These are phyloP conservation scores for Thalia dealbata DNA, from an alignment of 176 grass and related monocot species.

Conservation along the genomic window DNA sequence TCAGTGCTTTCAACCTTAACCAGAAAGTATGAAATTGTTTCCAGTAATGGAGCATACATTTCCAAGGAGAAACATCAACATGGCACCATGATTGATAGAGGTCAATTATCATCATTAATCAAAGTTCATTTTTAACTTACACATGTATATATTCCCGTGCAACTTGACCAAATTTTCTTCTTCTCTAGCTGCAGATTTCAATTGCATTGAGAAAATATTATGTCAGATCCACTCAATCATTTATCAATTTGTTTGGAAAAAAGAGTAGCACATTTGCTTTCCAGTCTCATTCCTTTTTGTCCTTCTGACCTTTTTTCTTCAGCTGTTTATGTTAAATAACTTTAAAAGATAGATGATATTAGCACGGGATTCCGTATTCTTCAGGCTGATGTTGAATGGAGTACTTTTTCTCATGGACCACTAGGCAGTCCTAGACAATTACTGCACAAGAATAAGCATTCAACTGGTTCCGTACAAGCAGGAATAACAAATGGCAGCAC, in stretches of 20 bases:
- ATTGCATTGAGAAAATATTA: not conserved
- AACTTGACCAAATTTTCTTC: not conserved
- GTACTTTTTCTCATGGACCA: slow-evolving; percentile 51
- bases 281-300: not conserved
- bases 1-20: no score
- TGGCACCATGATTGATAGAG: no score
- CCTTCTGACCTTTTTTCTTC: not conserved
- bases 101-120: no score
- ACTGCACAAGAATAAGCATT: slow-evolving; percentile 10
- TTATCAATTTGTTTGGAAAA: not conserved
- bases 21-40: no score
- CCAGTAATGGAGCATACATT: no score
- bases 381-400: slow-evolving; percentile 87
- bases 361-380: slow-evolving; percentile 18
- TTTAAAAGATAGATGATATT: slow-evolving; percentile 2
- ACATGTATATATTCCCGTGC: not conserved
- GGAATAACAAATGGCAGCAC: slow-evolving; percentile 34
- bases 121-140: not conserved
- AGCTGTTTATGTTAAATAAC: not conserved
- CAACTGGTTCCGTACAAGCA: slow-evolving; percentile 19
- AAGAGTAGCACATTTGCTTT: not conserved
- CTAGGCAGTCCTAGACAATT: slow-evolving; percentile 35
- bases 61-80: no score
- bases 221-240: not conserved
- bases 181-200: not conserved